Conservation (phyloP, 164 flowering plant genomes). For the Buxus sempervirens region DNA sequence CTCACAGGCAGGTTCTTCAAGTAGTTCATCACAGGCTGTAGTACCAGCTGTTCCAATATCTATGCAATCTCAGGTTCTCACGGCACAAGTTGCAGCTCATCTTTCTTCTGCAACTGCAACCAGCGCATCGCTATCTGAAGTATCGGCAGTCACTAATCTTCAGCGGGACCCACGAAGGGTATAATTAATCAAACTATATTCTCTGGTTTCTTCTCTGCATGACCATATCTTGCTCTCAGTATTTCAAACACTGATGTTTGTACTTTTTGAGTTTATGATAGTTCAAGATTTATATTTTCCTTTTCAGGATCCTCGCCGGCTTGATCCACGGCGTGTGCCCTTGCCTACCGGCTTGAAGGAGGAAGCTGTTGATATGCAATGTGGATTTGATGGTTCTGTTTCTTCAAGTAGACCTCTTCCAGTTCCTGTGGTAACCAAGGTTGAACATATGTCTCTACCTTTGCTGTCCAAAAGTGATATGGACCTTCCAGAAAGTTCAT, state of each 20-base stretch:
- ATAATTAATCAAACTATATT: constrained; percentile 8
- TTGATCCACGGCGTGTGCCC: constrained; percentile 78
- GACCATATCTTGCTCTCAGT: neutral
- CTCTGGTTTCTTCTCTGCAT: neutral
- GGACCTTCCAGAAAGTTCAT: constrained; percentile 26
- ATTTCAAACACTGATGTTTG: neutral
- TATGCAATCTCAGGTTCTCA: constrained; percentile 26
- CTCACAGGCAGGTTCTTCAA: constrained; percentile 27
- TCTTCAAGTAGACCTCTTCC: constrained; percentile 28
- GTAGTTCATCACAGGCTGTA: constrained; percentile 29
- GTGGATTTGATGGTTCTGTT: constrained; percentile 37
- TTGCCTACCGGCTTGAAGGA: constrained; percentile 44
- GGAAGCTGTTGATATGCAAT: constrained; percentile 30
- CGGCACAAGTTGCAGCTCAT: constrained; percentile 33
- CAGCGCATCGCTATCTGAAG: constrained; percentile 37
- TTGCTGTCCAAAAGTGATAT: constrained; percentile 32
- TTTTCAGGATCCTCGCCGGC: constrained; percentile 93
- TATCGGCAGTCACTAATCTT: constrained; percentile 22
- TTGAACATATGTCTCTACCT: constrained; percentile 30
- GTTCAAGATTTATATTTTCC: neutral
- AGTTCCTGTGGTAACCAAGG: constrained; percentile 19
- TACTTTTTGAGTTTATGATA: neutral
- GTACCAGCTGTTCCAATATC: constrained; percentile 33
- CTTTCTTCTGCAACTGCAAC: constrained; percentile 27
- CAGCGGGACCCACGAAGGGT: constrained; percentile 95